Conservation (phyloP, 257 asterid genomes). For the Petunia secreta region DNA sequence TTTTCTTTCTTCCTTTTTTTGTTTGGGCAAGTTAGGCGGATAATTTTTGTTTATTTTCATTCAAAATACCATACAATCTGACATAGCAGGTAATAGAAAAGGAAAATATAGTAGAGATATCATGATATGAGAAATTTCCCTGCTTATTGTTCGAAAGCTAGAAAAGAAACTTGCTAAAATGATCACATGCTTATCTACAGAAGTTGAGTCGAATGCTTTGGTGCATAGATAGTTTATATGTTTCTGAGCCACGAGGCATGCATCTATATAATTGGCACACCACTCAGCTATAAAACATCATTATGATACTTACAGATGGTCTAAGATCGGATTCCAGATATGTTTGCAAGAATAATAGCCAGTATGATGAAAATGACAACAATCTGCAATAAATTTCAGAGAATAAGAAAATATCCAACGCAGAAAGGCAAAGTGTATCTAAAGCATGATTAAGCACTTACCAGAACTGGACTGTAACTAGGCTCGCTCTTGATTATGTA, state of each 20-base stretch:
- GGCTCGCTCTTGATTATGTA: constrained; percentile 59
- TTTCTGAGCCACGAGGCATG: not conserved
- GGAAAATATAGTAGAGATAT: not conserved
- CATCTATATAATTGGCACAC: not conserved
- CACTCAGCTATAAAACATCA: not conserved
- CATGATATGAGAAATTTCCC: not conserved
- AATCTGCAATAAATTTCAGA: constrained; percentile 55
- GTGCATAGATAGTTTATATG: not conserved
- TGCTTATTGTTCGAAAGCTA: constrained; percentile 15
- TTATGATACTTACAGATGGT: constrained; percentile 49
- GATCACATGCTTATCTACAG: not conserved
- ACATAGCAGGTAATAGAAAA: not conserved
- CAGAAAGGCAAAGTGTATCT: not conserved
- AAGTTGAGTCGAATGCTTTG: not conserved
- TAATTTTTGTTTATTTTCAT: not conserved
- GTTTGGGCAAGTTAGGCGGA: not conserved
- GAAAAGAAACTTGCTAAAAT: not conserved
- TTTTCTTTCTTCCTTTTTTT: not conserved
- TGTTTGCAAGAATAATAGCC: constrained; percentile 58
- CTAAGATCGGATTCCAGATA: constrained; percentile 45
- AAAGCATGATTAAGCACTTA: constrained; percentile 38
- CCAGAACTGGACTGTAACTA: constrained; percentile 56
- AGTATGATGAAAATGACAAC: constrained; percentile 57
- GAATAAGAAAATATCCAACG: constrained; percentile 29
- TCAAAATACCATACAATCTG: not conserved